These are phyloP conservation scores for Lentinula guzmanii DNA, from an alignment of 768 basidiomycete genomes.

Conservation along the genomic window DNA sequence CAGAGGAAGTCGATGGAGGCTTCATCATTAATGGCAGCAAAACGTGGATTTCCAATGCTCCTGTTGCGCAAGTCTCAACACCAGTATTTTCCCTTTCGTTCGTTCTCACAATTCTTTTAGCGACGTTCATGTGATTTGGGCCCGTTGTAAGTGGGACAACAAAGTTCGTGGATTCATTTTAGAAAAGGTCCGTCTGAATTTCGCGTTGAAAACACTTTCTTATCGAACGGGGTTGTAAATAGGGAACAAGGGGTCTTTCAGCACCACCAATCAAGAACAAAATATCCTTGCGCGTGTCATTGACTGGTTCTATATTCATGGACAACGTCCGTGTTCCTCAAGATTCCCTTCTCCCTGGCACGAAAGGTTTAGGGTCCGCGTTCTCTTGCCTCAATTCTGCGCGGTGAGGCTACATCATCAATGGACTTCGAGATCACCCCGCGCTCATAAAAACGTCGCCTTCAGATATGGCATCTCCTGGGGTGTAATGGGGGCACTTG, in stretches of 20 bases:
- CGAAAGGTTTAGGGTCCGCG: slow-evolving; percentile 72
- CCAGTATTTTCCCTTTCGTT: not conserved
- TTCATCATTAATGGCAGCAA: slow-evolving; percentile 88
- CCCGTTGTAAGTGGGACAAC: slow-evolving; percentile 89
- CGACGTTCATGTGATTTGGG: slow-evolving; percentile 92
- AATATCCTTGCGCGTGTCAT: slow-evolving; percentile 78
- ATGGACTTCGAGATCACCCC: not conserved
- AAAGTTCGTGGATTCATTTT: slow-evolving; percentile 87
- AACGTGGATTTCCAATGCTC: slow-evolving; percentile 96
- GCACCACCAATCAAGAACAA: slow-evolving; percentile 92
- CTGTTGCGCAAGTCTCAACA: slow-evolving; percentile 62
- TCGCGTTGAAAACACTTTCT: not conserved
- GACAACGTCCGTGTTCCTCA: slow-evolving; percentile 78
- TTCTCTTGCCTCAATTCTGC: slow-evolving; percentile 94
- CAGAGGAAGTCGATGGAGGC: slow-evolving; percentile 78
- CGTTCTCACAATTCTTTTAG: slow-evolving; percentile 26
- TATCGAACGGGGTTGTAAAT: not conserved
- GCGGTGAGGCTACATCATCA: slow-evolving; percentile 31
- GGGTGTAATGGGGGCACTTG: slow-evolving; percentile 94
- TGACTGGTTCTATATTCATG: slow-evolving; percentile 88
- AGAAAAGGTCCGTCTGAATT: slow-evolving; percentile 60
- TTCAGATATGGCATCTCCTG: slow-evolving; percentile 81
- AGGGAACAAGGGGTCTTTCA: slow-evolving; percentile 79
- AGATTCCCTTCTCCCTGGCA: slow-evolving; percentile 72
- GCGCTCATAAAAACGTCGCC: not conserved